Evolutionary conservation across 768 basidiomycete genomes (phyloP).

Genomic region (Tricholoma sp.): DNA sequence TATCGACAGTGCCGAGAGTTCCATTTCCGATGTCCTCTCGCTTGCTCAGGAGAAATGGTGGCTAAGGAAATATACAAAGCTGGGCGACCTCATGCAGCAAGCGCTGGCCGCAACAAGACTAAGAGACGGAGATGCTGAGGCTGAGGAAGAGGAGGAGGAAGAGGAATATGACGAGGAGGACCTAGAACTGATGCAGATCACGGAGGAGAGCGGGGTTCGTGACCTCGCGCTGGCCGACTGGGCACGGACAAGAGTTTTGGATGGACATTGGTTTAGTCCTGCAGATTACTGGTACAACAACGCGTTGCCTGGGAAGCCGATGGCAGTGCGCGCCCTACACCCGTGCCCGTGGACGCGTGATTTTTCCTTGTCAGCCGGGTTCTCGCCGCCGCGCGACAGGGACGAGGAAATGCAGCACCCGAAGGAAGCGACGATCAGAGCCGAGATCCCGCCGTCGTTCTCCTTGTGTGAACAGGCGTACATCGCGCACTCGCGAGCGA

Average conservation of each 20-base stretch:
- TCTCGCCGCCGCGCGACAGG: slow-evolving; percentile 15
- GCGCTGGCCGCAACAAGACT: slow-evolving; percentile 57
- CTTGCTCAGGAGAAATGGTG: slow-evolving; percentile 69
- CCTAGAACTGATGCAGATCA: slow-evolving; percentile 34
- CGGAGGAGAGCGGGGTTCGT: slow-evolving; percentile 37
- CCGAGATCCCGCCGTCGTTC: slow-evolving; percentile 55
- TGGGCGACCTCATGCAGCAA: slow-evolving; percentile 61
- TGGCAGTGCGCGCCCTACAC: slow-evolving; percentile 35
- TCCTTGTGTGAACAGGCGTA: slow-evolving; percentile 62
- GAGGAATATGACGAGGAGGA: slow-evolving; percentile 44
- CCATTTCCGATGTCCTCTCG: slow-evolving; percentile 51
- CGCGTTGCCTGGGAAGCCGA: slow-evolving; percentile 31
- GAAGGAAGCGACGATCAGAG: slow-evolving; percentile 37
- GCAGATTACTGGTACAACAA: slow-evolving; percentile 62
- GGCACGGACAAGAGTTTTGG: slow-evolving; percentile 65
- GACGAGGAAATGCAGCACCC: slow-evolving; percentile 42
- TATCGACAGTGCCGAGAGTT: slow-evolving; percentile 68
- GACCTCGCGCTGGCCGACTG: slow-evolving; percentile 66
- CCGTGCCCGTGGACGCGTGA: slow-evolving; percentile 63
- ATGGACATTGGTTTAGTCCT: slow-evolving; percentile 73
- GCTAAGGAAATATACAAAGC: slow-evolving; percentile 59
- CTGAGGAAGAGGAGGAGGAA: slow-evolving; percentile 30
- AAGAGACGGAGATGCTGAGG: slow-evolving; percentile 23
- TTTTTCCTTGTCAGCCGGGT: slow-evolving; percentile 11
- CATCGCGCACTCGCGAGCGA: slow-evolving; percentile 50